phyloP scores from a whole-genome alignment of 345 rosid species.

The Mangifera indica region DNA sequence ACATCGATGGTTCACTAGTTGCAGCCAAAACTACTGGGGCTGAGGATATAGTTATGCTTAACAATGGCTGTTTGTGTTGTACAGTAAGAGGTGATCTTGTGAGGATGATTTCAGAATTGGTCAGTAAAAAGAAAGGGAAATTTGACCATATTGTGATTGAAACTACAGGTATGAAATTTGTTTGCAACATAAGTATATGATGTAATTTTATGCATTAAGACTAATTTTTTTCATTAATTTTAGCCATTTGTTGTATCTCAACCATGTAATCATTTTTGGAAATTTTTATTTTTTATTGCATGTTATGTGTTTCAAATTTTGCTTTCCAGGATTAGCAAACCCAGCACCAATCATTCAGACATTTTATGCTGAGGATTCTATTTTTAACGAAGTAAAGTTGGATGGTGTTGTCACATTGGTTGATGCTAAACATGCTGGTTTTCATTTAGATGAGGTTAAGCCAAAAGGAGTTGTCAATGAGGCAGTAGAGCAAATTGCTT shows the following conservation, averaged over 20 bases:
- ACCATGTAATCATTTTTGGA: background rate
- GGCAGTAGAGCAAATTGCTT: slow-evolving; percentile 96
- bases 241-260: background rate
- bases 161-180: slow-evolving; percentile 63
- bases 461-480: slow-evolving; percentile 93
- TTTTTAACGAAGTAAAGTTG: slow-evolving; percentile 86
- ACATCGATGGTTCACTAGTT: slow-evolving; percentile 91
- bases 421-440: slow-evolving; percentile 87
- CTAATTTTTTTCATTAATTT: background rate
- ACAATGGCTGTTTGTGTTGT: slow-evolving; percentile 96
- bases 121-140: slow-evolving; percentile 71
- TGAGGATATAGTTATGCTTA: slow-evolving; percentile 90
- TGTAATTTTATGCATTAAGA: background rate
- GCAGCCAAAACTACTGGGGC: slow-evolving; percentile 87
- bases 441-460: slow-evolving; percentile 84
- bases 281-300: background rate
- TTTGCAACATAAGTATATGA: background rate
- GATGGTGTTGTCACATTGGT: slow-evolving; percentile 94
- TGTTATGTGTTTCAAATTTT: slow-evolving; percentile 4
- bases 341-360: slow-evolving; percentile 99
- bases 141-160: slow-evolving; percentile 94
- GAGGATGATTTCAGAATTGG: slow-evolving; percentile 85
- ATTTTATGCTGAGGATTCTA: slow-evolving; percentile 81
- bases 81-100: slow-evolving; percentile 98
- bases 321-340: slow-evolving; percentile 76